Base-by-base conservation (phyloP, 768 basidiomycete genomes). In the Neoboletus brunneissimus region DNA sequence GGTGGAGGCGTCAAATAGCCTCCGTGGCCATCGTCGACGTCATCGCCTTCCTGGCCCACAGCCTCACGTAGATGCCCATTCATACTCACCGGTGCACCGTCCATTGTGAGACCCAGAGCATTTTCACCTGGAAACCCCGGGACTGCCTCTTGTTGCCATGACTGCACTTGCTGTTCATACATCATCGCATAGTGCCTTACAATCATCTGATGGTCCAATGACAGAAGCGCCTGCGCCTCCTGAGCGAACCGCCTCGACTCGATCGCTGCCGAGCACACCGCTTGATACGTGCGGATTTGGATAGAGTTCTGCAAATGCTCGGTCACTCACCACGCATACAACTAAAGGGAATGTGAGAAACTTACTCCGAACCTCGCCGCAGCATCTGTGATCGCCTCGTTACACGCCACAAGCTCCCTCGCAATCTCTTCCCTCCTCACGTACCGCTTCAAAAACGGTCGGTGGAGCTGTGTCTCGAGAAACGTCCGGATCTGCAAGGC, bases 371-470 rank as follows among this genome's bases (percentile, higher is more conserved):
- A 69, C 45, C 57, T 64, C 23, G 62, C 56, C 23, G 53, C 56
- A 22, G 82, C 81, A 37, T 86, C 81, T 25, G 75, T 73, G 22
- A 91, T 73, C 2, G 75, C 75, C 12, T 78, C 73, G 49, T 84
- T 80, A 49, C 85, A 87, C 3, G 66, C 71, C 0, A 68, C 63
- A 37, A 91, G 81, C 32, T 81, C 78, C 3, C 75, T 72, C 16
- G 78, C 65, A 29, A 86, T 86, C 59, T 91, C 88, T 38, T 88
- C 85, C 42, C 88, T 81, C 65, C 85, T 84, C 38, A 93, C 77
- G 64, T 89, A 92, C 5, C 89, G 79, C 69, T 89, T 89, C 59
- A 93, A 71, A 73, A 91, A 92, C 0, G 90, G 87, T 2, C 88
- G 75, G 41, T 81, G 61, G n/a, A 77, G 73, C 59, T 89, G 84